Base-by-base conservation (phyloP, 108 stramenopile species). In the Cyclotella cryptica region DNA sequence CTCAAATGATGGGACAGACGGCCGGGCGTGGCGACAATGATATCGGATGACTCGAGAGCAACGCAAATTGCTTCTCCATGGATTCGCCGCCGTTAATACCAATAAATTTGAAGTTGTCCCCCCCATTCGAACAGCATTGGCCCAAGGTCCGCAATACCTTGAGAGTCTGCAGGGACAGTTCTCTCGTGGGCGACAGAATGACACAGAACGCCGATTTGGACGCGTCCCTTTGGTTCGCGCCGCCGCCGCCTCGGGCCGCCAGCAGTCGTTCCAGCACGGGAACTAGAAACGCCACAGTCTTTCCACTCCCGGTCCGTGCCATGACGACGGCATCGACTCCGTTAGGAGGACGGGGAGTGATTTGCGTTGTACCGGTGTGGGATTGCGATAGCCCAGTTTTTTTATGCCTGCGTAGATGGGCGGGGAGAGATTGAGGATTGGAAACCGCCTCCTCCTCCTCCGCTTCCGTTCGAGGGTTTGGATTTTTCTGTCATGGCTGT, bases 351-450 rank as follows among this genome's bases (percentile, higher is more conserved):
- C 87, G 15, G 99, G 99, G 13, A 99, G 74, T 49, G 96, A 87
- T 74, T 98, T 98, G 55, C 98, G 90, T 80, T 99, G 99, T 13
- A 99, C 98, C 0, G 99, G 99, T 3, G 99, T 99, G 27, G 99
- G 99, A 40, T 87, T 92, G 39, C 91, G 89, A 78, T 97, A 99
- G 14, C 97, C 97, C 89, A 99, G 92, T 49, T 87, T 89, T 60
- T 92, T 87, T 71, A 99, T 87, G 17, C 98, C 98, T 18, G 71
- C 76, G 77, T 80, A 93, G 21, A 97, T 86, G 13, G 69, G 59
- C 4, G 90, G 88, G 22, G 89, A 88, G 41, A 97, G 87, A 11
- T 92, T 92, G 29, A 97, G 73, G 81, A 75, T 81, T 95, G 89
- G 75, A 97, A 97, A 41, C 93, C 92, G 39, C 86, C 86, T 24